A percentile compares a stretch with the other conserved stretches of the same genome.
Conservation (phyloP, 768 basidiomycete species). For the Macrocybe gigantea region DNA sequence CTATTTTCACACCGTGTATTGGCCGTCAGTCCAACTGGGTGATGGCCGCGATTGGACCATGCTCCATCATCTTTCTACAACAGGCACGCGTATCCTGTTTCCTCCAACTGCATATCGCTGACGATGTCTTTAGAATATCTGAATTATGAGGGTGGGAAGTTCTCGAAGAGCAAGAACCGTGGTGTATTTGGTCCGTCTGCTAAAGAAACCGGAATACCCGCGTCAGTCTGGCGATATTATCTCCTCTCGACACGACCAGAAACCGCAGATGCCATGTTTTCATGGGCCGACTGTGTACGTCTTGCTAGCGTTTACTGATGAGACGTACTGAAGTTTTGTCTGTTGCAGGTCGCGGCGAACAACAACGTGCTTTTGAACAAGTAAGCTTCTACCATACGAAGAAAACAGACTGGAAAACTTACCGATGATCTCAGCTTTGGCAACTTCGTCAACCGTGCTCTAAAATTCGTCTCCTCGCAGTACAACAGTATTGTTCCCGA, state of each 20-base stretch:
- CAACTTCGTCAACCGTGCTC: slow-evolving; percentile 92
- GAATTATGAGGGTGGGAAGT: slow-evolving; percentile 98
- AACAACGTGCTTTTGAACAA: slow-evolving; percentile 94
- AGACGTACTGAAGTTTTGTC: slow-evolving; percentile 3
- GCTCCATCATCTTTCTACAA: slow-evolving; percentile 91
- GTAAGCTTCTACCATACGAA: slow-evolving; percentile 29
- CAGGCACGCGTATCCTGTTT: slow-evolving; percentile 49
- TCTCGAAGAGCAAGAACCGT: slow-evolving; percentile 94
- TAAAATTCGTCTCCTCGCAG: slow-evolving; percentile 90
- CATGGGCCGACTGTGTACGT: slow-evolving; percentile 90
- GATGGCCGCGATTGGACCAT: slow-evolving; percentile 92
- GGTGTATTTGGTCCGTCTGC: slow-evolving; percentile 97
- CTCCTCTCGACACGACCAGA: slow-evolving; percentile 90
- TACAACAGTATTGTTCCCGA: slow-evolving; percentile 80
- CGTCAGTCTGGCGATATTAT: slow-evolving; percentile 97
- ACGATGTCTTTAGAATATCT: slow-evolving; percentile 65
- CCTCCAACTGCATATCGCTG: background rate
- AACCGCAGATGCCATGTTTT: slow-evolving; percentile 92
- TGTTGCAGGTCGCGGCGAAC: slow-evolving; percentile 73
- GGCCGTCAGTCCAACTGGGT: slow-evolving; percentile 83
- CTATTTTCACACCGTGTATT: slow-evolving; percentile 97
- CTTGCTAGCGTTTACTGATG: background rate
- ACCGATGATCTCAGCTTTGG: slow-evolving; percentile 58
- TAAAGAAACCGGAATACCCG: slow-evolving; percentile 86
- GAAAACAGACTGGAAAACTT: background rate